Evolutionary conservation across 2,329 filamentous ascomycete genomes (phyloP).

Genomic region (Aureobasidium sp.): DNA sequence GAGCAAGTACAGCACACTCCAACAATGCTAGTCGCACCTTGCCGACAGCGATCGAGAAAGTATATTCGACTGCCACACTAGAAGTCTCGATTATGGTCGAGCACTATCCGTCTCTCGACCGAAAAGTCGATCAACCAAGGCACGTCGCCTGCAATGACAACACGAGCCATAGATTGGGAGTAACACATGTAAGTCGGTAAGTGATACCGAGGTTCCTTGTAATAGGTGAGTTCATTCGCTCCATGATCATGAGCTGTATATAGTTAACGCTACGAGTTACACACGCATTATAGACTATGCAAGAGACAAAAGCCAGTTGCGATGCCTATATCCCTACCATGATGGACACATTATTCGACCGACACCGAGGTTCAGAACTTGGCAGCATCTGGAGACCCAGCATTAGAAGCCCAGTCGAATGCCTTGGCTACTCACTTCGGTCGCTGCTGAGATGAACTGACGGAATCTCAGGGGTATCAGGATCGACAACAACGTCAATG

Average conservation of each 20-base stretch:
- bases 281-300: neutral
- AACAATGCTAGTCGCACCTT: neutral
- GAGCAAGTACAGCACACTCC: neutral
- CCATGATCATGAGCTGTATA: neutral
- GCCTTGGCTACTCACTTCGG: neutral
- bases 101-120: neutral
- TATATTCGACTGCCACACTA: neutral
- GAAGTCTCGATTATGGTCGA: too few relatives aligned
- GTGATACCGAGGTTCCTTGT: too few relatives aligned
- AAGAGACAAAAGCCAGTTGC: neutral
- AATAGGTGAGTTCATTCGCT: too few relatives aligned
- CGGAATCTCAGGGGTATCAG: neutral
- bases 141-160: too few relatives aligned
- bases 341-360: neutral
- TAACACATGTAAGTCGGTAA: too few relatives aligned
- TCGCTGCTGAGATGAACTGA: neutral
- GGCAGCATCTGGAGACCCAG: neutral
- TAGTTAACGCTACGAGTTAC: neutral
- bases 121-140: neutral
- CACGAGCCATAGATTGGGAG: too few relatives aligned
- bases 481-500: neutral
- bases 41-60: neutral
- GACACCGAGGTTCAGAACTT: neutral
- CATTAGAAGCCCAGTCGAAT: neutral
- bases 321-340: neutral